phyloP scores from a whole-genome alignment of 2,329 filamentous ascomycete species.

The Hymenoscyphus infarciens region DNA sequence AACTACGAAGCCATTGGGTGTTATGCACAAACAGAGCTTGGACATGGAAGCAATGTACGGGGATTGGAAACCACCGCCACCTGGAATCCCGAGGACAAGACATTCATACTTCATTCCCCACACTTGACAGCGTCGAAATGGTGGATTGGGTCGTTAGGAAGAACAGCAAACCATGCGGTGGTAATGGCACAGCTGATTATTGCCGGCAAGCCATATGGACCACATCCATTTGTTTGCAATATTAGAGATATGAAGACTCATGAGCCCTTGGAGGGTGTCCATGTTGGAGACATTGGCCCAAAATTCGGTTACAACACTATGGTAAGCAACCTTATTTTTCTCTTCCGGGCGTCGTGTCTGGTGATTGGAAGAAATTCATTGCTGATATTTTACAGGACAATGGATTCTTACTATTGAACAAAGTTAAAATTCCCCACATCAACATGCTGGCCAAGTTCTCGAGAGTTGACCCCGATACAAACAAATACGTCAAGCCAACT shows the following conservation, averaged over 20 bases:
- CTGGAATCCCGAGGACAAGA: constrained; percentile 71
- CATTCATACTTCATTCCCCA: constrained; percentile 71
- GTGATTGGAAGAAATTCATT: not conserved
- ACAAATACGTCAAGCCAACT: constrained; percentile 64
- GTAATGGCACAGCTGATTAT: constrained; percentile 76
- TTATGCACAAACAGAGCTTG: constrained; percentile 77
- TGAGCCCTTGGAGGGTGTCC: constrained; percentile 62
- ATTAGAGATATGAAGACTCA: constrained; percentile 69
- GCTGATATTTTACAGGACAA: constrained; percentile 50
- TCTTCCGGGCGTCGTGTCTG: not conserved
- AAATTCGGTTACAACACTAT: constrained; percentile 46
- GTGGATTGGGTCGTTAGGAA: constrained; percentile 79
- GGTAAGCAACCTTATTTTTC: constrained; percentile 30
- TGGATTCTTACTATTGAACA: constrained; percentile 73
- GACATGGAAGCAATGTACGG: constrained; percentile 73
- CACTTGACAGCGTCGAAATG: constrained; percentile 74
- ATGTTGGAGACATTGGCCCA: constrained; percentile 77
- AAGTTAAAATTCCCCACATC: constrained; percentile 69
- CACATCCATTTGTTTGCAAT: constrained; percentile 75
- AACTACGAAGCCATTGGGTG: constrained; percentile 73
- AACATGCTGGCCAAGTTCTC: constrained; percentile 73
- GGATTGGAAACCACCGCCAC: constrained; percentile 49
- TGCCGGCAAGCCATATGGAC: constrained; percentile 64
- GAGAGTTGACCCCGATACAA: constrained; percentile 62
- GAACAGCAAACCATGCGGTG: constrained; percentile 72